These are phyloP conservation scores for Sugiyamaella novakii DNA, from an alignment of 1,139 yeast genomes.

Conservation along the genomic window DNA sequence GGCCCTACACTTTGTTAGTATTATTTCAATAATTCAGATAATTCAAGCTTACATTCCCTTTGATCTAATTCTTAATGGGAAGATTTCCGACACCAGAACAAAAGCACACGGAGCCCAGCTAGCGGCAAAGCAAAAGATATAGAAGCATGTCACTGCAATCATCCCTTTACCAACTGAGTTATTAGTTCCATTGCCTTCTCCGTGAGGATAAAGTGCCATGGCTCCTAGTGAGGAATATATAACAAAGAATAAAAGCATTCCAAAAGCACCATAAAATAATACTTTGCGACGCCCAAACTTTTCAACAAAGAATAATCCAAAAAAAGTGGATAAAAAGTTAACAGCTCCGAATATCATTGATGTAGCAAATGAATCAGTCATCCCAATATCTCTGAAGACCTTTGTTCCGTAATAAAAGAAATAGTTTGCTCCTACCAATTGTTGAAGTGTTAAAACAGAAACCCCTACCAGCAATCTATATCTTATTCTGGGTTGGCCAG, in stretches of 20 bases:
- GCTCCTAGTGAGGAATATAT: conserved; percentile 73
- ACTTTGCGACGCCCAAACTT: conserved; percentile 70
- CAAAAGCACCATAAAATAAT: conserved; percentile 62
- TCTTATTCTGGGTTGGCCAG: conserved; percentile 68
- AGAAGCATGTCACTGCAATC: conserved; percentile 78
- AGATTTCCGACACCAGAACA: conserved; percentile 77
- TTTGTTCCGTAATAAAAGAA: conserved; percentile 83
- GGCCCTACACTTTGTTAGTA: conserved; percentile 39
- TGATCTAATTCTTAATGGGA: conserved; percentile 76
- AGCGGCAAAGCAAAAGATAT: conserved; percentile 80
- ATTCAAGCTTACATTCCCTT: conserved; percentile 56
- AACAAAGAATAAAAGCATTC: conserved; percentile 66
- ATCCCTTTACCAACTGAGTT: conserved; percentile 49
- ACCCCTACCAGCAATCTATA: conserved; percentile 68
- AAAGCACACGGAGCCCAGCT: conserved; percentile 89
- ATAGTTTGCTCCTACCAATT: conserved; percentile 78
- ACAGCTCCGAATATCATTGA: conserved; percentile 78
- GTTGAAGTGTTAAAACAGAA: conserved; percentile 69
- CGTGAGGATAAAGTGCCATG: conserved; percentile 53
- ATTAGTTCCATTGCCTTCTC: conserved; percentile 45
- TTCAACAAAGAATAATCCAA: conserved; percentile 68
- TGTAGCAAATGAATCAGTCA: conserved; percentile 66
- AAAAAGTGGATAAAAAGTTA: conserved; percentile 74
- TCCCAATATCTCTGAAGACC: conserved; percentile 74
- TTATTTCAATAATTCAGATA: neutral